phyloP scores from a whole-genome alignment of 2,329 filamentous ascomycete genomes.

The Myriangium duriaei region DNA sequence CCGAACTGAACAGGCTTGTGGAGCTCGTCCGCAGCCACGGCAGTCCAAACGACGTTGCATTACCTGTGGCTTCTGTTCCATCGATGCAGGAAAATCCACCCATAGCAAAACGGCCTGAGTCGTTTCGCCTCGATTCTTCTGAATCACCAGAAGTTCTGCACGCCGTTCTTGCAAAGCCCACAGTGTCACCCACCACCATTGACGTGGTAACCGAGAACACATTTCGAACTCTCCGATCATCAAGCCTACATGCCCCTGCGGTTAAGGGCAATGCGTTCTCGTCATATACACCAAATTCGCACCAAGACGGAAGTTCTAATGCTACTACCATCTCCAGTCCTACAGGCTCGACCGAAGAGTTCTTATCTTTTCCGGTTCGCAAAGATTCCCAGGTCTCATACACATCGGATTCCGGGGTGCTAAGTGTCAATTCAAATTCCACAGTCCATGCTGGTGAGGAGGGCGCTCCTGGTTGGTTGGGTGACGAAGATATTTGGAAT shows the following conservation, averaged over 20 bases:
- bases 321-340: too few species aligned
- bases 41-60: too few species aligned
- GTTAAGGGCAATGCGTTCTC: too few species aligned
- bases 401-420: slow-evolving; percentile 52
- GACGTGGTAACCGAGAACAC: too few species aligned
- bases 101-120: slow-evolving; percentile 11
- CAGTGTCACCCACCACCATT: slow-evolving; percentile 14
- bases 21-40: too few species aligned
- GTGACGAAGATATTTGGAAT: slow-evolving; percentile 83
- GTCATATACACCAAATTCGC: too few species aligned
- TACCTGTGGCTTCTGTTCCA: too few species aligned
- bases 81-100: neutral
- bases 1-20: too few species aligned
- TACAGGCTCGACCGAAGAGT: too few species aligned
- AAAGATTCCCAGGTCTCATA: slow-evolving; percentile 58
- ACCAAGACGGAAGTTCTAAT: too few species aligned
- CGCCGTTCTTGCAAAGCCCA: slow-evolving; percentile 14
- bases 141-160: slow-evolving; percentile 18
- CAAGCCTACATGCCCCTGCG: too few species aligned
- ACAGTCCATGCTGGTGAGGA: slow-evolving; percentile 27
- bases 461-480: slow-evolving; percentile 35
- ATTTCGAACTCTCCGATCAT: too few species aligned
- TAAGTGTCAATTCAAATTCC: slow-evolving; percentile 44
- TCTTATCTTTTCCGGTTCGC: slow-evolving; percentile 59
- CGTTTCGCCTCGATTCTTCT: slow-evolving; percentile 15